Conservation (phyloP, 192 early-diverging fungal genomes). For the Coemansia nantahalensis region DNA sequence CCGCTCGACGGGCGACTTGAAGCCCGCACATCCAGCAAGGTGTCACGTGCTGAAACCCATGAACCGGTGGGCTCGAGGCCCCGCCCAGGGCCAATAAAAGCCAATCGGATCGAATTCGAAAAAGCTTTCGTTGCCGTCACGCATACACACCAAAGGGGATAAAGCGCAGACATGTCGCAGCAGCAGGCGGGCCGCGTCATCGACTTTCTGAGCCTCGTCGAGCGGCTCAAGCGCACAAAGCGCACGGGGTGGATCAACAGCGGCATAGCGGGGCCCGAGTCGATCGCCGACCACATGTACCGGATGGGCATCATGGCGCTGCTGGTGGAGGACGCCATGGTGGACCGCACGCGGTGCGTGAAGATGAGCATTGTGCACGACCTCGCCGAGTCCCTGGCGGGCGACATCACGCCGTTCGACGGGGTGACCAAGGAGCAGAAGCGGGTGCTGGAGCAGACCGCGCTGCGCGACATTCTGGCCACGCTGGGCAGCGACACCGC, state of each 20-base stretch:
- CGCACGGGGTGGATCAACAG: conserved; percentile 89
- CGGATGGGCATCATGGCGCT: conserved; percentile 90
- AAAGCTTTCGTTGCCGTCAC: no score
- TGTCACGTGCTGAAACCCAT: no score
- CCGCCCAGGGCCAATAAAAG: no score
- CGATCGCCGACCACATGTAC: conserved; percentile 95
- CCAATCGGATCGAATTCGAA: no score
- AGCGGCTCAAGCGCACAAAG: conserved; percentile 88
- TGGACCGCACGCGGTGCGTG: conserved; percentile 68
- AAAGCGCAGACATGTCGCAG: conserved; percentile 6
- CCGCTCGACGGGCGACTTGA: no score
- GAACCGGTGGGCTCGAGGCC: no score
- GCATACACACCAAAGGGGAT: no score
- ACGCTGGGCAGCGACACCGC: conserved; percentile 57
- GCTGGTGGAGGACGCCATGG: conserved; percentile 66
- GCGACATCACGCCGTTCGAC: conserved; percentile 87
- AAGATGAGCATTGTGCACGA: conserved; percentile 96
- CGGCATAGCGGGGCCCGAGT: conserved; percentile 70
- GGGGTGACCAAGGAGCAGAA: conserved; percentile 80
- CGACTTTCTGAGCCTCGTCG: conserved; percentile 77
- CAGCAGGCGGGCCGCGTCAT: conserved; percentile 49
- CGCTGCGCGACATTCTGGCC: conserved; percentile 51
- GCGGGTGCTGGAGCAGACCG: conserved; percentile 58
- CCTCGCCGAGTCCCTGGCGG: conserved; percentile 69
- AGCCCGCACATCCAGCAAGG: no score